phyloP scores from a whole-genome alignment of 805 yeast genomes.

The Komagataella ulmi region DNA sequence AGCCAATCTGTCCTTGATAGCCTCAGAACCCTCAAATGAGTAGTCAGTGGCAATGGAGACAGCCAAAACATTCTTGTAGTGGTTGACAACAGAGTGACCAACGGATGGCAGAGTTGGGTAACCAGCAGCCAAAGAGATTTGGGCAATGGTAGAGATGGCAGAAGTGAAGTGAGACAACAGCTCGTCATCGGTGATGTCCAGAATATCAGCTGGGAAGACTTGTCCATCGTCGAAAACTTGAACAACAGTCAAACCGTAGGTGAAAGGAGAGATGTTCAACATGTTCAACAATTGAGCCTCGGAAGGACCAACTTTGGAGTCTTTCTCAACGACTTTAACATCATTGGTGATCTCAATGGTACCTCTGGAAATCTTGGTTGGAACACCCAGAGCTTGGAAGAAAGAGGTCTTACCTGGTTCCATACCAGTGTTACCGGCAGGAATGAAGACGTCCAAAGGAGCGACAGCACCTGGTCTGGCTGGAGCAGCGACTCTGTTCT shows the following conservation, averaged over 20 bases:
- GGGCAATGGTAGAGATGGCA: constrained; percentile 89
- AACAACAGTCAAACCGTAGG: constrained; percentile 93
- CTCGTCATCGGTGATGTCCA: constrained; percentile 98
- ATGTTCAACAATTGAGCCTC: constrained; percentile 98
- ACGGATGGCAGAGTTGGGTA: constrained; percentile 99
- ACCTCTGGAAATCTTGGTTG: constrained; percentile 99
- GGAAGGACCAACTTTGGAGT: constrained; percentile 92
- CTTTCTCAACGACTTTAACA: constrained; percentile 85
- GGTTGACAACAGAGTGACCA: constrained; percentile 96
- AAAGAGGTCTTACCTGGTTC: constrained; percentile 99
- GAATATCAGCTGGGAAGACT: constrained; percentile 90
- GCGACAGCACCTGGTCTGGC: constrained; percentile 99
- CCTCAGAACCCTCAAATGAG: constrained; percentile 98
- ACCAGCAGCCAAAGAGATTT: constrained; percentile 93
- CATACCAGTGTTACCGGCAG: constrained; percentile 99
- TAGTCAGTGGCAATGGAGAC: constrained; percentile 97
- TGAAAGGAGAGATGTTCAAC: constrained; percentile 99
- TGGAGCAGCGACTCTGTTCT: constrained; percentile 99
- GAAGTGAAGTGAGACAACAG: constrained; percentile 82
- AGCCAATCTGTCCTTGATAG: constrained; percentile 97
- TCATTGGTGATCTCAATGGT: constrained; percentile 98
- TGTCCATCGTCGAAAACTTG: constrained; percentile 99
- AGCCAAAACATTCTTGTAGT: constrained; percentile 97
- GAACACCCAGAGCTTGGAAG: constrained; percentile 99
- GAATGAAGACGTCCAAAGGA: constrained; percentile 94